Conservation (phyloP, 2,329 filamentous ascomycete genomes). For the Elsinoe ampelina region DNA sequence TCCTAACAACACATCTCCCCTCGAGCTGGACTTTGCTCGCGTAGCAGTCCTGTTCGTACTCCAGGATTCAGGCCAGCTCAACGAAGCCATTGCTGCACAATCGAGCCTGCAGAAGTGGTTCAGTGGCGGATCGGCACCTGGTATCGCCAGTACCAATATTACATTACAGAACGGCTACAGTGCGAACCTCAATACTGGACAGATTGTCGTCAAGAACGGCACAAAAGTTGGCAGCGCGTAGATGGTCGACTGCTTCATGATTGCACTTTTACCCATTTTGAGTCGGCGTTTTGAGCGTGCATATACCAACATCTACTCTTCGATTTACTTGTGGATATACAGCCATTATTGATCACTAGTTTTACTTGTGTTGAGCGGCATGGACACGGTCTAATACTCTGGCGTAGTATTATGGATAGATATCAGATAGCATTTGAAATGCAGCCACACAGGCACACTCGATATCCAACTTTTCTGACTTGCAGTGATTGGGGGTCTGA, state of each 20-base stretch:
- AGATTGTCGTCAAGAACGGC: constrained; percentile 20
- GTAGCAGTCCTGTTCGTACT: constrained; percentile 37
- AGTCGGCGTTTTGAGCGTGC: constrained; percentile 6
- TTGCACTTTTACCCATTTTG: background rate
- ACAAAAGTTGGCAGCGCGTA: constrained; percentile 20
- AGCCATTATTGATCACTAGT: background rate
- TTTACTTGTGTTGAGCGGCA: background rate
- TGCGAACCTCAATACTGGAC: constrained; percentile 18
- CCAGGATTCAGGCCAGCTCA: constrained; percentile 32
- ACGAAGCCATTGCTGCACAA: constrained; percentile 35
- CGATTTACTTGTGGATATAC: constrained; percentile 4
- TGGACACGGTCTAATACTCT: constrained; percentile 8
- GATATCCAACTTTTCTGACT: background rate
- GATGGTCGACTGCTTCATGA: background rate
- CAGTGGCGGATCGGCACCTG: constrained; percentile 17
- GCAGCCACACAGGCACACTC: background rate
- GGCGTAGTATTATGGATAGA: constrained; percentile 4
- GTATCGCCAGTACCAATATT: constrained; percentile 20
- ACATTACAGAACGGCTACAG: constrained; percentile 23
- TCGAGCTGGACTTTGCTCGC: constrained; percentile 36
- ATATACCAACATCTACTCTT: background rate
- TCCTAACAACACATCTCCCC: constrained; percentile 21
- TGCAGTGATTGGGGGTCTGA: background rate
- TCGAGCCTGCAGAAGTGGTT: constrained; percentile 32
- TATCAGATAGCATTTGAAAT: constrained; percentile 7